Evolutionary conservation across 257 asterid genomes (phyloP), one percentile per base, ranked within the genome.

Genomic region (Parsonsia alboflavescens): DNA sequence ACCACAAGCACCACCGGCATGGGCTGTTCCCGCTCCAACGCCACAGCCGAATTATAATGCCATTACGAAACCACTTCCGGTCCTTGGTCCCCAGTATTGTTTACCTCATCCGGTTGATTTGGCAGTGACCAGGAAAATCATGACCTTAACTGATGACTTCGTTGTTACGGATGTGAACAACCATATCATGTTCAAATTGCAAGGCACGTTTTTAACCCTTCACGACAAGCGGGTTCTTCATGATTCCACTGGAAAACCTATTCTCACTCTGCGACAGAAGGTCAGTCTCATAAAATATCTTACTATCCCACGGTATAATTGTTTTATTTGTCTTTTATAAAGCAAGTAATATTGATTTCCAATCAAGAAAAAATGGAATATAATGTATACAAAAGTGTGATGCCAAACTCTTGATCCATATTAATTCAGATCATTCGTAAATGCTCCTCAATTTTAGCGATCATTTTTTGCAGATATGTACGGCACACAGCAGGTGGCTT

Each of bases 141-240:
- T 69, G 81, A 80, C 73, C n/a, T 54, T 76, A 24, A 57, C 75
- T 1, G 79, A 70, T 21, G 76, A 73, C 73, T 73, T 77, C 19
- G 49, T 13, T 6, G 79, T 81, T 2, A 68, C 61, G 9, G 81
- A 81, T 42, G 76, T 61, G 10, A 54, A 61, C 36, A 67, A 72
- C 11, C 71, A 77, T 50, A 0, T 17, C 24, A 28, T 77, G 61
- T 77, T 81, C 42, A 77, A 70, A 56, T 75, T 70, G 13, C 68
- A 75, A 49, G 82, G 79, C 76, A 69, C 52, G 24, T 1, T 70
- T 24, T 49, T 70, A n/a, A 73, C 61, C 54, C 53, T 81, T n/a
- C 84, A 65, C 9, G 77, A 74, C 64, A 65, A 58, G 8, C 73
- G 79, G 4, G 54, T 70, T 28, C 46, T 81, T 33, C 57, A 52